Evolutionary conservation across 306 rosid genomes (phyloP), one percentile per base, ranked within the genome.

Genomic region (Medicago ruthenica): DNA sequence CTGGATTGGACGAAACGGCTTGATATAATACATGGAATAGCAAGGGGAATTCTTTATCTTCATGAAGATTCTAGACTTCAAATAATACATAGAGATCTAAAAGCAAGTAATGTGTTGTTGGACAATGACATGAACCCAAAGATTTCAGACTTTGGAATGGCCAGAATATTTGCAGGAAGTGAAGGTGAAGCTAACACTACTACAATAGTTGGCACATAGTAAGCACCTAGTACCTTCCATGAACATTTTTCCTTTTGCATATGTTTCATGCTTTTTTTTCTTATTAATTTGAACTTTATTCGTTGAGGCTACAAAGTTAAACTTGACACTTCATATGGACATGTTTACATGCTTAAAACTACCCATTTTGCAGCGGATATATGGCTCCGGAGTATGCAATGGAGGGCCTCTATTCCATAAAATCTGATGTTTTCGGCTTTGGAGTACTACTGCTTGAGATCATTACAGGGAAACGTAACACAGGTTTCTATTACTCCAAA

Each of bases 121-220:
- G 88, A 87, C 59, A 0, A 9, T 36, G 81, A 84, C 39, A 79
- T 84, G 88, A 76, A 69, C 4, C 86, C 90, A 54, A 87, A 87
- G 63, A 84, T 87, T n/a, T 87, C 88, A 14, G 90, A 87, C 66
- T 87, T 82, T 69, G 90, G 88, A 55, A 84, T 79, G 86, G 90
- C 87, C 1, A 84, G 83, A 2, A 68, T 84, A 42, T 87, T 87
- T 73, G 76, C 42, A 54, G 84, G 83, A 48, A 81, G n/a, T 58
- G 88, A 81, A 79, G 67, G 79, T 9, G 83, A 82, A 76, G 88
- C 79, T n/a, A 84, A 73, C 73, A 87, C 90, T n/a, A 53, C 60
- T 16, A 73, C 80, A 68, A 81, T 86, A 60, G 86, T 83, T 47
- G 86, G 86, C 31, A 83, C 86, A 48, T 79, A 39, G 86, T 83